Evolutionary conservation across 2,329 filamentous ascomycete genomes (phyloP).

Genomic region (Raffaelea arxii): DNA sequence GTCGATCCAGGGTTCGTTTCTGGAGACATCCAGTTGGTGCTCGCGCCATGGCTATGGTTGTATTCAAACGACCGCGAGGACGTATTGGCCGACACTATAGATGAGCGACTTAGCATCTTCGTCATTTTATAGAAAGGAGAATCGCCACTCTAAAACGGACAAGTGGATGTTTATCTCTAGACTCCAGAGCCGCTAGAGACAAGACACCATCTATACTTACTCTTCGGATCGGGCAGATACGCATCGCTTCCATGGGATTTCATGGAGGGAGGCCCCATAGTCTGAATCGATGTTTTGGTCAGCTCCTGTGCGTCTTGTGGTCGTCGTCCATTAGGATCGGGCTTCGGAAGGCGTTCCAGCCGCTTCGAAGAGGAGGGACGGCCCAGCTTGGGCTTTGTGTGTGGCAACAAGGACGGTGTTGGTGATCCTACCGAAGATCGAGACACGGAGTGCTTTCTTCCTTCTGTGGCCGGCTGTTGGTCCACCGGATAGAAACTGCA

Average conservation of each 20-base stretch:
- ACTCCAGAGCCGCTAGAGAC: not conserved
- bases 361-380: not conserved
- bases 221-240: constrained; percentile 29
- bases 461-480: constrained; percentile 50
- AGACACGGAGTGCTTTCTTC: constrained; percentile 30
- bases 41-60: constrained; percentile 23
- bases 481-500: constrained; percentile 90
- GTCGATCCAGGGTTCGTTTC: constrained; percentile 30
- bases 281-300: constrained; percentile 32
- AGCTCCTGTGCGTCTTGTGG: constrained; percentile 29
- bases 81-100: constrained; percentile 24
- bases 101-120: not conserved
- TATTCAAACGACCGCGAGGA: constrained; percentile 22
- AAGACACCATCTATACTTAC: constrained; percentile 24
- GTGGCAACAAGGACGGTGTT: too few species aligned
- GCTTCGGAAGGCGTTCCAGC: not conserved
- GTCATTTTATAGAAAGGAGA: not conserved
- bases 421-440: constrained; percentile 25
- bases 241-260: constrained; percentile 27
- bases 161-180: not conserved
- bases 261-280: constrained; percentile 32
- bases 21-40: constrained; percentile 35
- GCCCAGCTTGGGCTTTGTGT: constrained; percentile 19
- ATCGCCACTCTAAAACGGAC: too few species aligned
- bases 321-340: constrained; percentile 29